Conservation (phyloP, 179 eudicot genomes). For the Patellifolia procumbens region DNA sequence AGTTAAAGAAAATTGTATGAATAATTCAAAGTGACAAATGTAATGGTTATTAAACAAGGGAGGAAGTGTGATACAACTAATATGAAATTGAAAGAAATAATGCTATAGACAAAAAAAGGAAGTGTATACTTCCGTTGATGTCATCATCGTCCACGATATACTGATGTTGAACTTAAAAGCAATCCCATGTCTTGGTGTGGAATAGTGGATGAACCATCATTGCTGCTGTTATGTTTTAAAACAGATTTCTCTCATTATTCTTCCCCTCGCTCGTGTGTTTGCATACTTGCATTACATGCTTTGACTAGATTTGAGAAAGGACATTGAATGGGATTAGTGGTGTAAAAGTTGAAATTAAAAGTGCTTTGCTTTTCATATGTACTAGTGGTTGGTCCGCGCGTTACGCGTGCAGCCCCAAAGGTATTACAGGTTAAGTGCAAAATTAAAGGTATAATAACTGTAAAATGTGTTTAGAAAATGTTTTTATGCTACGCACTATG, state of each 20-base stretch:
- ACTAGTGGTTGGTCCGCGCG: too few relatives aligned
- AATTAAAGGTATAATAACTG: too few relatives aligned
- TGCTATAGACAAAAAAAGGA: background rate
- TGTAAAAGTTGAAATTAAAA: background rate
- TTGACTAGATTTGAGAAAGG: conserved; percentile 23
- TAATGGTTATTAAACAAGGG: background rate
- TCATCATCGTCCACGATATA: background rate
- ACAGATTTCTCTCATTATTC: conserved; percentile 1
- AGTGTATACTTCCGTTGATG: background rate
- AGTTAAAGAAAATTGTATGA: too few relatives aligned
- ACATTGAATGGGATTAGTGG: conserved; percentile 17
- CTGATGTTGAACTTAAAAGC: conserved; percentile 20
- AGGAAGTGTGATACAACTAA: background rate
- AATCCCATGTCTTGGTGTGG: conserved; percentile 22
- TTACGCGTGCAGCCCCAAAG: too few relatives aligned
- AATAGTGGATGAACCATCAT: conserved; percentile 26
- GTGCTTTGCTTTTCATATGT: too few relatives aligned
- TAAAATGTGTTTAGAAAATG: too few relatives aligned
- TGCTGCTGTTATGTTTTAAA: background rate
- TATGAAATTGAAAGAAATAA: background rate
- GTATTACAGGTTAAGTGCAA: too few relatives aligned
- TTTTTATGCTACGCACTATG: too few relatives aligned
- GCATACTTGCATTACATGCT: conserved; percentile 1
- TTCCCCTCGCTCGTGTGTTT: conserved; percentile 30
- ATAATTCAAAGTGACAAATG: background rate